Conservation (phyloP, 257 asterid genomes). For the Solanum rostratum region DNA sequence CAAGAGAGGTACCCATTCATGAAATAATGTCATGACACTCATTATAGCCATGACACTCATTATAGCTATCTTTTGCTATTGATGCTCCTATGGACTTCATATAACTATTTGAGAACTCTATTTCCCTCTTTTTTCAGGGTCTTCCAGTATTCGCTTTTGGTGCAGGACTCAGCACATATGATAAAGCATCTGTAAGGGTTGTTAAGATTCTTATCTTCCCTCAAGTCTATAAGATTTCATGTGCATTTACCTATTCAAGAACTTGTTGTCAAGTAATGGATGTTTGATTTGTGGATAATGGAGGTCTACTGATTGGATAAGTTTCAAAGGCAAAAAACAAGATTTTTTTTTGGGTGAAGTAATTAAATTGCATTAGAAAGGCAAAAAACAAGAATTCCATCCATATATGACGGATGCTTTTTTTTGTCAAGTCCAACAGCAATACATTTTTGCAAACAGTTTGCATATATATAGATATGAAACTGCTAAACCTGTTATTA, state of each 20-base stretch:
- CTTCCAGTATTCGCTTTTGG: conserved; percentile 58
- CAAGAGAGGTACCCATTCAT: conserved; percentile 36
- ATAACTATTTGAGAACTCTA: background rate
- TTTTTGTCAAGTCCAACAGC: background rate
- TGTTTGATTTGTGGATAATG: background rate
- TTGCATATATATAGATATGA: background rate
- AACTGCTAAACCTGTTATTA: background rate
- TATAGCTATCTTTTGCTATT: background rate
- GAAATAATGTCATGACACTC: background rate
- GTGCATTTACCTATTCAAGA: background rate
- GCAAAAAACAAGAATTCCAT: background rate
- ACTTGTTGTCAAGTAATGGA: background rate
- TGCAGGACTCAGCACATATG: conserved; percentile 53
- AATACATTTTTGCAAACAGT: background rate
- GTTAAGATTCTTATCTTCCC: background rate
- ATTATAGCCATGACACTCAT: background rate
- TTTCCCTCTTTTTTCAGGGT: conserved; percentile 25
- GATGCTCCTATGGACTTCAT: background rate
- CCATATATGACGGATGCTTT: background rate
- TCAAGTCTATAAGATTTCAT: background rate
- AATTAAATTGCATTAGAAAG: no score
- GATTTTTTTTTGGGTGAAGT: no score
- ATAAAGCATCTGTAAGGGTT: conserved; percentile 51
- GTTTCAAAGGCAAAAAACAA: background rate
- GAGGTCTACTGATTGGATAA: background rate